Conservation (phyloP, 148 eudicot species). For the Dianthus caryophyllus region DNA sequence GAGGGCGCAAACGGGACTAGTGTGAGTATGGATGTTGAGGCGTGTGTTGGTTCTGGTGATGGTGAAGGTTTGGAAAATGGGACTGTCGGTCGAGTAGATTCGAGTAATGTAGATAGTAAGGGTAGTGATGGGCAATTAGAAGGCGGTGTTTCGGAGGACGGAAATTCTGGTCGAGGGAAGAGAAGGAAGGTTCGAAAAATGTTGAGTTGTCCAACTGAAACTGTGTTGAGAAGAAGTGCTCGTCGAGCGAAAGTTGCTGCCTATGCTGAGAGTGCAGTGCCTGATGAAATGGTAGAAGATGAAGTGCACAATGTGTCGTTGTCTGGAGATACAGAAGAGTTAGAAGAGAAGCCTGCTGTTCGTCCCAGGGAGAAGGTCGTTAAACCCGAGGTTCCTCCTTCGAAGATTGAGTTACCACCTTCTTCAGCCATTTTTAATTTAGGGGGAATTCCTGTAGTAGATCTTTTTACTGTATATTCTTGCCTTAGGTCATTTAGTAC, state of each 20-base stretch:
- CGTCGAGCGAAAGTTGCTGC: conserved; percentile 47
- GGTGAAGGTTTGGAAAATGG: conserved; percentile 27
- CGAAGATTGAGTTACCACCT: conserved; percentile 64
- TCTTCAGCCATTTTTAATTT: conserved; percentile 58
- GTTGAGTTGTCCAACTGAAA: conserved; percentile 32
- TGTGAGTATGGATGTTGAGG: conserved; percentile 18
- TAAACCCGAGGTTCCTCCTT: conserved; percentile 37
- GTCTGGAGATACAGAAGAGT: conserved; percentile 38
- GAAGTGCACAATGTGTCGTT: conserved; percentile 33
- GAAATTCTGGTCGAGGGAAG: conserved; percentile 40
- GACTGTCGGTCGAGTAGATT: conserved; percentile 19
- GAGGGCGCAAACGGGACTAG: conserved; percentile 20
- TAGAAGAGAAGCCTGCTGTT: conserved; percentile 35
- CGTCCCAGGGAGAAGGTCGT: conserved; percentile 29
- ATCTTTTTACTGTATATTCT: conserved; percentile 79
- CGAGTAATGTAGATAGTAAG: conserved; percentile 19
- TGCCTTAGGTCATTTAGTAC: conserved; percentile 86
- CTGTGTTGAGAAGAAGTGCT: conserved; percentile 77
- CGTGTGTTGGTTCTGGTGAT: conserved; percentile 22
- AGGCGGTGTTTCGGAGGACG: conserved; percentile 28
- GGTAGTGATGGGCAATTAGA: conserved; percentile 24
- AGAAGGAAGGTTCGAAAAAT: conserved; percentile 37
- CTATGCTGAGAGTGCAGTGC: conserved; percentile 25
- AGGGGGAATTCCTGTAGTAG: conserved; percentile 54
- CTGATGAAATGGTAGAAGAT: conserved; percentile 21